These are phyloP conservation scores for Ambrosiella cleistominuta DNA, from an alignment of 2,329 filamentous ascomycete genomes.

Conservation along the genomic window DNA sequence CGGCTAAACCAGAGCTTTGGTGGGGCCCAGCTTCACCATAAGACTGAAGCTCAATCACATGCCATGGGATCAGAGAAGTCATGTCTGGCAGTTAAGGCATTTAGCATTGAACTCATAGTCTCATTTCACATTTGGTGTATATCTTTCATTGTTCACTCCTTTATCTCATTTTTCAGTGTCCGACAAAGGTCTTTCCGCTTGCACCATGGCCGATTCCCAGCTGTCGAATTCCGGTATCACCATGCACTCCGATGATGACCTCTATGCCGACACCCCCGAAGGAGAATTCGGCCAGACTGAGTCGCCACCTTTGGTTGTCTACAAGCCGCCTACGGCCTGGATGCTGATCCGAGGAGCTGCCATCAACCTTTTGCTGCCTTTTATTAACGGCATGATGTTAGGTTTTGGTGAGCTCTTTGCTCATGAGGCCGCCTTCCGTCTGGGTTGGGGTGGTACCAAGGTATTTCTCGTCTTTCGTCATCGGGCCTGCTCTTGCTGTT, in stretches of 20 bases:
- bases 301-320: slow-evolving; percentile 57
- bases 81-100: no score
- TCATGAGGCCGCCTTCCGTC: slow-evolving; percentile 80
- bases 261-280: slow-evolving; percentile 53
- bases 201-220: slow-evolving; percentile 7
- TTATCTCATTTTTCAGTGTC: no score
- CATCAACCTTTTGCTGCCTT: slow-evolving; percentile 89
- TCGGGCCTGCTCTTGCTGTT: slow-evolving; percentile 16
- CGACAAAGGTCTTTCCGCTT: no score
- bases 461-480: slow-evolving; percentile 30
- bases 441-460: slow-evolving; percentile 90
- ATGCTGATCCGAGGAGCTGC: slow-evolving; percentile 70
- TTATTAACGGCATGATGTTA: slow-evolving; percentile 95
- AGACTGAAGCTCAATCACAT: no score
- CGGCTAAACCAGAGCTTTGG: no score
- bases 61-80: no score
- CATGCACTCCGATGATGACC: slow-evolving; percentile 68
- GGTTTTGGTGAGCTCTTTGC: slow-evolving; percentile 95
- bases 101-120: no score
- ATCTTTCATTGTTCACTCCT: no score
- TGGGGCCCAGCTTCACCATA: no score
- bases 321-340: slow-evolving; percentile 78
- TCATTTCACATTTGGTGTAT: no score
- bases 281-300: slow-evolving; percentile 43
- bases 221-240: slow-evolving; percentile 57